Base-by-base conservation (phyloP, 306 rosid genomes). In the Vicia villosa region DNA sequence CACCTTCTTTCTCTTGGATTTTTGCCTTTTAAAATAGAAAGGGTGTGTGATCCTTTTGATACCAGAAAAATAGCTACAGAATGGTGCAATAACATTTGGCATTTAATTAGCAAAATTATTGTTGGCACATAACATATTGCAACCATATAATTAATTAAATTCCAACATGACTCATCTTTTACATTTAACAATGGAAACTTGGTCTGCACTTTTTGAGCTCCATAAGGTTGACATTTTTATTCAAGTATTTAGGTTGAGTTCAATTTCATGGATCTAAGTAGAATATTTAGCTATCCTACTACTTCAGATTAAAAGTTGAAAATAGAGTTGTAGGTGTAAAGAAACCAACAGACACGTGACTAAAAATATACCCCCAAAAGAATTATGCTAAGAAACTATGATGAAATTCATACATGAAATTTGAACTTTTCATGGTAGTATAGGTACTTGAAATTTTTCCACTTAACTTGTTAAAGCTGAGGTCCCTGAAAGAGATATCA, bases 381-480 rank as follows among this genome's bases (percentile, higher is more conserved):
- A 17, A 60, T 1, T 19, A 5, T 11, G 3, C 4, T n/a, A 19
- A 10, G 52, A 46, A 47, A 37, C n/a, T 50, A 11, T 3, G 43
- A 64, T 34, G 14, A 43, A 57, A 71, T 42, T 47, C 90, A 81
- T 83, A 92, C 96, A 89, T 71, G 82, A 67, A 30, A 4, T 72
- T 51, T 16, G 38, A 38, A 0, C 69, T 12, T 36, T 21, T 51
- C 24, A 85, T 68, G 66, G 69, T 6, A 2, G 4, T 11, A 68
- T 59, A 83, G 80, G 13, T 64, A 11, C 9, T 40, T 3, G 95
- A 93, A 73, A 92, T 83, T 57, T 4, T 63, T 20, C 92, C 98
- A 17, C 70, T 82, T 74, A 89, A 67, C 14, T 80, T 80, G 82
- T 92, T 92, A 62, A 82, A 88, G 82, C 98, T 86, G 62, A 93